Evolutionary conservation across 2,329 filamentous ascomycete species (phyloP).

Genomic region (Cercospora canescens): DNA sequence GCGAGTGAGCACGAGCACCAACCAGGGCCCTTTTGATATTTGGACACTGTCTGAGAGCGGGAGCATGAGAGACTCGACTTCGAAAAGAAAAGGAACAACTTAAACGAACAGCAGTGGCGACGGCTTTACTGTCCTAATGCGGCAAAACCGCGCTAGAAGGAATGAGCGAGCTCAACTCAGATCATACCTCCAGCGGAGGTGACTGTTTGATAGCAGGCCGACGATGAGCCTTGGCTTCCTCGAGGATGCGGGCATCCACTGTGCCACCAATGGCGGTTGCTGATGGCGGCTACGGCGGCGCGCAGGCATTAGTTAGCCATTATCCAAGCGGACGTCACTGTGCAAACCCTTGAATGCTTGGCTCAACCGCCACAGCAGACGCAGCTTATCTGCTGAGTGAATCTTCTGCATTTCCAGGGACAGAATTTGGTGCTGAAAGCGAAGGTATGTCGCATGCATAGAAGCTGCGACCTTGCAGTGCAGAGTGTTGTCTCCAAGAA

Average conservation of each 20-base stretch:
- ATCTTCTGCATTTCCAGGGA: background rate
- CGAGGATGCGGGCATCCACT: background rate
- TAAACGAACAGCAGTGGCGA: constrained; percentile 1
- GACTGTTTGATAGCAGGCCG: background rate
- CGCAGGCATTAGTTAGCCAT: background rate
- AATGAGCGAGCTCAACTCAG: background rate
- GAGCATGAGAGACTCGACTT: background rate
- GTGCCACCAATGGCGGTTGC: background rate
- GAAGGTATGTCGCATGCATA: background rate
- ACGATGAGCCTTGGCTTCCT: background rate
- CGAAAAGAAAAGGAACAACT: background rate
- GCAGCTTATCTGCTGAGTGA: background rate
- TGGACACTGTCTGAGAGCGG: background rate
- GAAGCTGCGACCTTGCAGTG: background rate
- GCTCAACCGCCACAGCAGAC: background rate
- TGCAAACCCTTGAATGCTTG: background rate
- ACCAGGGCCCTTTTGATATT: background rate
- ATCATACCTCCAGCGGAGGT: background rate
- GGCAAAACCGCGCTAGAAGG: constrained; percentile 2
- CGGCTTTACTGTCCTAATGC: constrained; percentile 9
- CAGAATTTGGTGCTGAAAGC: too few species aligned
- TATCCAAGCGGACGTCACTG: background rate
- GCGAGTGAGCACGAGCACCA: background rate
- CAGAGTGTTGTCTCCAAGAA: background rate
- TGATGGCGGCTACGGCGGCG: background rate